A percentile compares a stretch with the other conserved stretches of the same genome.
These are phyloP conservation scores for Monosporascus cannonballus DNA, from an alignment of 2,329 filamentous ascomycete genomes.

Conservation along the genomic window DNA sequence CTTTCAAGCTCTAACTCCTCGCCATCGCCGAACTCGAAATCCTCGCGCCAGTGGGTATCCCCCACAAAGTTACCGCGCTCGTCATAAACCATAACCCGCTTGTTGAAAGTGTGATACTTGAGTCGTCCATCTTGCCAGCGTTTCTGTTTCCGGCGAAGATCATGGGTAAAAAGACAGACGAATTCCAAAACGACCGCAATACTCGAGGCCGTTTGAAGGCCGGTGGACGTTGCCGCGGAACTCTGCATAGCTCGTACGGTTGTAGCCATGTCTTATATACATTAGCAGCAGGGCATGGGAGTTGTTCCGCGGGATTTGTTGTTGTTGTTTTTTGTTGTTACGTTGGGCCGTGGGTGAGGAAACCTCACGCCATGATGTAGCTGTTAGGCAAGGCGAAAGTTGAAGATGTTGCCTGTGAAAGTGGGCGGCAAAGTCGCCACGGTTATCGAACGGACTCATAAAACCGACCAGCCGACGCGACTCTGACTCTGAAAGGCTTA, in stretches of 20 bases:
- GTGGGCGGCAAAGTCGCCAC: background rate
- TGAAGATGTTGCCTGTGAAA: background rate
- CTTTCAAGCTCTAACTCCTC: constrained; percentile 77
- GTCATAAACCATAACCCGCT: constrained; percentile 85
- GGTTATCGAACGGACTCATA: background rate
- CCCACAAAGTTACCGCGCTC: constrained; percentile 74
- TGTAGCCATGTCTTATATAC: constrained; percentile 11
- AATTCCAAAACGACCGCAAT: constrained; percentile 71
- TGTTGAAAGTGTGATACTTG: constrained; percentile 87
- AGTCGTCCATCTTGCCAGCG: constrained; percentile 90
- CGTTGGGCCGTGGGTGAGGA: too few species aligned
- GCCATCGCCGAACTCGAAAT: constrained; percentile 66
- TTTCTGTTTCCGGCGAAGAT: constrained; percentile 81
- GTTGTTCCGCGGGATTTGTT: background rate
- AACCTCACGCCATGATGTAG: background rate
- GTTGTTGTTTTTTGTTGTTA: too few species aligned
- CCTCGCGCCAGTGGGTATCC: constrained; percentile 73
- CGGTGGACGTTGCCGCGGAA: constrained; percentile 11
- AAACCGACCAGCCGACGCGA: background rate
- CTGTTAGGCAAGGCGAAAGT: background rate
- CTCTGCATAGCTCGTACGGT: constrained; percentile 16
- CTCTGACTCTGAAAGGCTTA: background rate
- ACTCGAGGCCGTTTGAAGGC: constrained; percentile 10
- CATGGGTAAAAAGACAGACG: constrained; percentile 80
- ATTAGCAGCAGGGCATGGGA: constrained; percentile 1